Evolutionary conservation across 2,329 filamentous ascomycete species (phyloP), one percentile per base, ranked within the genome.

Genomic region (Colletotrichum tamarilloi): DNA sequence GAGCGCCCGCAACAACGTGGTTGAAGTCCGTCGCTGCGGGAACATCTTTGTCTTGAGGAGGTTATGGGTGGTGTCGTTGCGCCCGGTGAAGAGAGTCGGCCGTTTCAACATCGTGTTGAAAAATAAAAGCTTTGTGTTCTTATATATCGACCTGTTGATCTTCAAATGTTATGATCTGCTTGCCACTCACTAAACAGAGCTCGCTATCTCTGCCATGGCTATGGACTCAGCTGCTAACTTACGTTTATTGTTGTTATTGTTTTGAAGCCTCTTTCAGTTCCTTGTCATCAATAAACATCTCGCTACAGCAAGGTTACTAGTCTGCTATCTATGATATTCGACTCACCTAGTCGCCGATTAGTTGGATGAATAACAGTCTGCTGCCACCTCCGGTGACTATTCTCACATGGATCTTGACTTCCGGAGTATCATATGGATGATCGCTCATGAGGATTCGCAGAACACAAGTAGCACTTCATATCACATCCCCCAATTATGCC

Each of bases 1-100:
- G 68, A 74, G 63, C 72, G 72, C 72, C 72, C 62, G 72, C 72
- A 74, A 22, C 42, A 74, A 74, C 72, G 72, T 74, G 72, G 58
- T 46, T 22, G 52, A 49, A 30, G 28, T 35, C 35, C 35, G 62
- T 49, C 67, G 42, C 24, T 42, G n/a, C 35, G 26, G 65, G 59
- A 69, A 65, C 32, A 22, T 63, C 46, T 56, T 52, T 53, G 42
- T 26, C 38, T 35, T n/a, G 28, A 12, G 5, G 46, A 26, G 14
- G 4, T 55, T 35, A n/a, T 63, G 62, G 22, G 62, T 63, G 28
- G 5, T 9, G 26, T 22, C 5, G 28, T 16, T 42, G 19, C 5
- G 30, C 12, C 26, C 35, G 42, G 19, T 14, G 14, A 64, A 24
- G 30, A 32, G 35, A 2, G 28, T 38, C 35, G 62, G 49, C 9